These are phyloP conservation scores for Hypsizygus marmoreus DNA, from an alignment of 768 basidiomycete species.

Conservation along the genomic window DNA sequence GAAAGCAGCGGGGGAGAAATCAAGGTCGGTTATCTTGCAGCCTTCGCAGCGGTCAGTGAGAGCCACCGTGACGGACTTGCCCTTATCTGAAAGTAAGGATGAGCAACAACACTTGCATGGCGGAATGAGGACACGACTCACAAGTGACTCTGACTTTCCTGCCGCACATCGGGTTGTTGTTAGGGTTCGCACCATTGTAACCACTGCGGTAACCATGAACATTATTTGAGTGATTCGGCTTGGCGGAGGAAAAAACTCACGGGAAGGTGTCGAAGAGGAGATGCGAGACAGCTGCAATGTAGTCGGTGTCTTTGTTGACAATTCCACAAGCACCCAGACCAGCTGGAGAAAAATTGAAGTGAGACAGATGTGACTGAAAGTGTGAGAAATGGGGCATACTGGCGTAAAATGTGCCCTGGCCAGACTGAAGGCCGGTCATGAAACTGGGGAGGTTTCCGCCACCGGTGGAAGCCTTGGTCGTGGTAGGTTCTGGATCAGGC, in stretches of 20 bases:
- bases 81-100: conserved; percentile 43
- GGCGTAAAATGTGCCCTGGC: conserved; percentile 59
- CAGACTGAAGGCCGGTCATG: conserved; percentile 49
- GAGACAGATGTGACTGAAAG: conserved; percentile 2
- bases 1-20: conserved; percentile 67
- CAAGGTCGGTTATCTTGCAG: conserved; percentile 55
- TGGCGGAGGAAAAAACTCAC: conserved; percentile 36
- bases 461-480: conserved; percentile 11
- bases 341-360: conserved; percentile 30
- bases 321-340: conserved; percentile 70
- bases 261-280: conserved; percentile 60
- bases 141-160: conserved; percentile 48
- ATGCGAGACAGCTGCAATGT: conserved; percentile 61
- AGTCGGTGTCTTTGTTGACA: conserved; percentile 49
- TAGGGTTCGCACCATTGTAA: conserved; percentile 63
- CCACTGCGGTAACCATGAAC: conserved; percentile 45
- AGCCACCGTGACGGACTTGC: conserved; percentile 47
- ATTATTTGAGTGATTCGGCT: not conserved
- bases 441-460: conserved; percentile 37
- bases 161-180: conserved; percentile 73
- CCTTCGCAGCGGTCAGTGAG: conserved; percentile 66
- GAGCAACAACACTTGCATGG: conserved; percentile 3
- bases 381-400: conserved; percentile 30
- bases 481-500: conserved; percentile 8
- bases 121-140: conserved; percentile 31